phyloP scores from a whole-genome alignment of 805 yeast species.

The Candida methanosorbosa region DNA sequence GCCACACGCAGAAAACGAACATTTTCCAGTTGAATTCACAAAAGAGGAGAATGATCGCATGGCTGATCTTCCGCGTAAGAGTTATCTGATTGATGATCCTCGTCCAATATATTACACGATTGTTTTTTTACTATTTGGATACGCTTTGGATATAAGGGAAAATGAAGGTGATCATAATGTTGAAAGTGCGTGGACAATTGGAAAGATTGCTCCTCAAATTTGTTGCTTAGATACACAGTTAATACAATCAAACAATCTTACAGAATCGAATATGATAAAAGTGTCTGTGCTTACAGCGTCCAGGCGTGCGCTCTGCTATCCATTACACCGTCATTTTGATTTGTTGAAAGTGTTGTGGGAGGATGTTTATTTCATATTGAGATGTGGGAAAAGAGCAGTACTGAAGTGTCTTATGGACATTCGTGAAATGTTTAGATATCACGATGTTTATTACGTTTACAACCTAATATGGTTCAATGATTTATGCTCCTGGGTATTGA shows the following conservation, averaged over 20 bases:
- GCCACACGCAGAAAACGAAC: conserved; percentile 21
- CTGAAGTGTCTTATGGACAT: conserved; percentile 50
- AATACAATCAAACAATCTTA: conserved; percentile 23
- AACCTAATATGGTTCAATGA: conserved; percentile 73
- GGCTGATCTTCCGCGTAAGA: conserved; percentile 57
- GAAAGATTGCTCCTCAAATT: conserved; percentile 75
- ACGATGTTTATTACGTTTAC: conserved; percentile 80
- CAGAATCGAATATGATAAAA: conserved; percentile 32
- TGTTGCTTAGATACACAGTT: conserved; percentile 60
- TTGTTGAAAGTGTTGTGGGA: conserved; percentile 60
- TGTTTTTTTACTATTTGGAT: conserved; percentile 61
- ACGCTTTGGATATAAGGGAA: conserved; percentile 66
- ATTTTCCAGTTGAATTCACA: conserved; percentile 44
- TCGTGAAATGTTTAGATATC: conserved; percentile 70
- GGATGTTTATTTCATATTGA: conserved; percentile 56
- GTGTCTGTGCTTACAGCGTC: conserved; percentile 53
- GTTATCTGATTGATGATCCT: conserved; percentile 46
- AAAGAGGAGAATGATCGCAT: conserved; percentile 57
- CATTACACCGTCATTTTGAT: conserved; percentile 66
- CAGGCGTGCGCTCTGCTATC: conserved; percentile 70
- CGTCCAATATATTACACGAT: conserved; percentile 56
- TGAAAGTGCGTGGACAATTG: conserved; percentile 93
- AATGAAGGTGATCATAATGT: conserved; percentile 63
- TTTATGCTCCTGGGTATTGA: conserved; percentile 63
- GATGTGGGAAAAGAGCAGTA: conserved; percentile 62